Base-by-base conservation (phyloP, 2,329 filamentous ascomycete genomes). In the Fusarium irregulare region DNA sequence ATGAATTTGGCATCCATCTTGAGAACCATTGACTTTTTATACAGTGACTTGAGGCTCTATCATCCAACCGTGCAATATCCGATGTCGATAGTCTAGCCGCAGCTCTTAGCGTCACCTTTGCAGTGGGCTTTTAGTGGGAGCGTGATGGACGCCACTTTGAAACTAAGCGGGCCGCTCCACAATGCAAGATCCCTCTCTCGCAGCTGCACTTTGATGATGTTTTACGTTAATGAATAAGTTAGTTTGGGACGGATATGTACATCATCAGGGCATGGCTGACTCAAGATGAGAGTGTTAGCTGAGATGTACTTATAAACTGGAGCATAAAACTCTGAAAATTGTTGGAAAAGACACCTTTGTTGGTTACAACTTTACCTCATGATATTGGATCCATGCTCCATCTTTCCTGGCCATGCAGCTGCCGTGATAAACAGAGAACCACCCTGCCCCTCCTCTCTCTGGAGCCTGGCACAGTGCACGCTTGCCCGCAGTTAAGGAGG, bases 161-260 rank as follows among this genome's bases (percentile, higher is more conserved):
- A 41, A 30, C 64, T 54, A 56, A 69, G 68, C 64, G 60, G 64
- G 64, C 68, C 60, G 50, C 68, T 55, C 69, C 69, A 66, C 64
- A 72, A 66, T 49, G 55, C 47, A 56, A 70, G 64, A 70, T 70
- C 53, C 53, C 40, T 30, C 53, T 56, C 40, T 30, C 64, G 51
- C 45, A 58, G 44, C 56, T 46, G 66, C 40, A 61, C 60, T 55
- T 69, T 69, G 66, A 57, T 61, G 53, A 61, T 46, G 32, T 50
- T 53, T 40, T 57, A 30, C 14, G 13, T 61, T 34, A 23, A 51
- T 60, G 30, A 9, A 40, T 23, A 46, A 46, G 32, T 46, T 7
- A 16, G 20, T 41, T 37, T 54, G 41, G 27, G 49, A 23, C n/a
- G 40, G 34, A 25, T 42, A 12, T 34, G 30, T 51, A 16, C 46